phyloP scores from a whole-genome alignment of 371 early-diverging fungal species.

The Neoconidiobolus thromboides region DNA sequence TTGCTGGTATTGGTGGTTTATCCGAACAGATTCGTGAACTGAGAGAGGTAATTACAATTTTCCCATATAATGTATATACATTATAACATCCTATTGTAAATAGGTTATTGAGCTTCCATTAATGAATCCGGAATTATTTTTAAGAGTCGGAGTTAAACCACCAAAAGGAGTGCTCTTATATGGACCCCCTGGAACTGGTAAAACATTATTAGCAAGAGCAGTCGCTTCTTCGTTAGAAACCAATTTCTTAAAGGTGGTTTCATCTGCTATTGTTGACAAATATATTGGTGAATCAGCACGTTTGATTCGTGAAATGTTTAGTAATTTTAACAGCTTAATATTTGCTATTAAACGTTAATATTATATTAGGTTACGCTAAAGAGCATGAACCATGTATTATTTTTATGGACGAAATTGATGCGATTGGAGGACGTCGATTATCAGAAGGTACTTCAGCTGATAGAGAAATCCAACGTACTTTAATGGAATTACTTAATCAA shows the following conservation, averaged over 20 bases:
- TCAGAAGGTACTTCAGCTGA: conserved; percentile 98
- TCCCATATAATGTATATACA: conserved; percentile 1
- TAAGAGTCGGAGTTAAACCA: conserved; percentile 93
- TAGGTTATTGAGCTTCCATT: conserved; percentile 95
- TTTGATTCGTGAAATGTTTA: conserved; percentile 98
- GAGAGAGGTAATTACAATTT: conserved; percentile 50
- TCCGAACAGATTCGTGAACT: conserved; percentile 95
- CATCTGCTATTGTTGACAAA: conserved; percentile 97
- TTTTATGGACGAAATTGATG: conserved; percentile 99
- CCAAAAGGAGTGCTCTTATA: conserved; percentile 98
- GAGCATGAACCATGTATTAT: conserved; percentile 99
- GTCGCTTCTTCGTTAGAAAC: conserved; percentile 94
- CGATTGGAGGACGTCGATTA: conserved; percentile 98
- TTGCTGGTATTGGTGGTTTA: conserved; percentile 97
- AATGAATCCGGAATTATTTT: conserved; percentile 97
- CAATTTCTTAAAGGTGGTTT: conserved; percentile 94
- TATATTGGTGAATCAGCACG: conserved; percentile 98
- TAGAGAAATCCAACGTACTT: conserved; percentile 98
- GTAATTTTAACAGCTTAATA: conserved; percentile 15
- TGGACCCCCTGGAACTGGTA: conserved; percentile 96
- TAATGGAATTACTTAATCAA: conserved; percentile 98
- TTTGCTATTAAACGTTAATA: not conserved
- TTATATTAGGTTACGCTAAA: conserved; percentile 70
- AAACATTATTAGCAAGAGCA: conserved; percentile 84
- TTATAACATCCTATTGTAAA: not conserved